These are phyloP conservation scores for Papiliotrema terrestris DNA, from an alignment of 1,284 basidiomycete species.

Conservation along the genomic window DNA sequence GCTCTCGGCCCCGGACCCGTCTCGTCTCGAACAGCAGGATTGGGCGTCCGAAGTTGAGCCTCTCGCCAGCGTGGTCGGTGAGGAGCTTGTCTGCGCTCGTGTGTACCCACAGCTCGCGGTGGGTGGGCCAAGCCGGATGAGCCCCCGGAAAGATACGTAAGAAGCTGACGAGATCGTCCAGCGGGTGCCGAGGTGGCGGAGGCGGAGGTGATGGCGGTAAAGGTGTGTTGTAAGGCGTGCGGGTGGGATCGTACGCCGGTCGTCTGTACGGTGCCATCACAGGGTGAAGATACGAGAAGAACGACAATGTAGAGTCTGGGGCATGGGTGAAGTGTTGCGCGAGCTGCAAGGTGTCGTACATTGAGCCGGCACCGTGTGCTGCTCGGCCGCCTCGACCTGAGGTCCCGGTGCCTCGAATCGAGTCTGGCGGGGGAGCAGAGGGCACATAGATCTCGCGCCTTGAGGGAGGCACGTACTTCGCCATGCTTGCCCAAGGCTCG, in stretches of 20 bases:
- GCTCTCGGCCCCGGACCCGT: not conserved
- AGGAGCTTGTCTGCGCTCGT: constrained; percentile 16
- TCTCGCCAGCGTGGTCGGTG: constrained; percentile 13
- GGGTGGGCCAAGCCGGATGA: constrained; percentile 18
- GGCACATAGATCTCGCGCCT: constrained; percentile 13
- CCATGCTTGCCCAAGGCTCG: not conserved
- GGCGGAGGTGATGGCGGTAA: constrained; percentile 14
- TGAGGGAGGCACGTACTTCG: constrained; percentile 19
- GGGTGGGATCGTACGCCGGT: constrained; percentile 6
- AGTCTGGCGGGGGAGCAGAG: not conserved
- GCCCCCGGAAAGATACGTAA: constrained; percentile 16
- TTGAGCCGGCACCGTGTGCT: not conserved
- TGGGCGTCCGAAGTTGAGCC: constrained; percentile 22
- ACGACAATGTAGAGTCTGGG: constrained; percentile 13
- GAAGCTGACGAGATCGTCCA: constrained; percentile 18
- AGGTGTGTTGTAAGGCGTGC: constrained; percentile 7
- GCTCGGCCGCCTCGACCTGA: not conserved
- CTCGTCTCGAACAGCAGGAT: constrained; percentile 17
- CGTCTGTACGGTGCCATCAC: not conserved
- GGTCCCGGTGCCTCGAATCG: not conserved
- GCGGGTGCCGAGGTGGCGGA: constrained; percentile 13
- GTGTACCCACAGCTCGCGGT: constrained; percentile 22
- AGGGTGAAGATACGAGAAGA: constrained; percentile 12
- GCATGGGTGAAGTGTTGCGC: constrained; percentile 15
- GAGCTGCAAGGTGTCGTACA: not conserved